These are phyloP conservation scores for Micractinium sp. DNA, from an alignment of 139 green algal genomes.

Conservation along the genomic window DNA sequence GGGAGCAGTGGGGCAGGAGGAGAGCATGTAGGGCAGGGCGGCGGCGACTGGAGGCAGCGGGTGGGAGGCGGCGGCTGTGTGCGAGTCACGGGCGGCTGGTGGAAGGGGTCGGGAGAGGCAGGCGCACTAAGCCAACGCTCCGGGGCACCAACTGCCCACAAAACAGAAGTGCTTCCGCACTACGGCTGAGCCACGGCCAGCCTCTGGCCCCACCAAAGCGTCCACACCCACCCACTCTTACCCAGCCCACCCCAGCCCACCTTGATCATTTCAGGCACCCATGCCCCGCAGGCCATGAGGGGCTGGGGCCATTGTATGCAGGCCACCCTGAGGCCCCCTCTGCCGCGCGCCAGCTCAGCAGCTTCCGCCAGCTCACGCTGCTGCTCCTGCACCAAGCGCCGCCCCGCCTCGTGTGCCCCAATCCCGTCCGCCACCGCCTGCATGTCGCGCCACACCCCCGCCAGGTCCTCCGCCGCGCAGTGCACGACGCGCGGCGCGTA, in stretches of 20 bases:
- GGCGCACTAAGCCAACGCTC: too few species aligned
- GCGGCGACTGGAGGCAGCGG: too few species aligned
- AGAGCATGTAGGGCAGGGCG: too few species aligned
- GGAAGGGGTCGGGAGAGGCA: not conserved
- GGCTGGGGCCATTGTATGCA: constrained; percentile 71
- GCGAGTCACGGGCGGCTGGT: too few species aligned
- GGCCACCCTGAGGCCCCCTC: constrained; percentile 44
- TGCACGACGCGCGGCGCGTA: constrained; percentile 62
- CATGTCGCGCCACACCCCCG: constrained; percentile 59
- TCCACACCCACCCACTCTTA: not conserved
- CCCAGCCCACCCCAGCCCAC: not conserved
- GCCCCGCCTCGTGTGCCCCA: constrained; percentile 23
- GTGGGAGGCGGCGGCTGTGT: too few species aligned
- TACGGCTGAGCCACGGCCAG: not conserved
- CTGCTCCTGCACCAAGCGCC: constrained; percentile 21
- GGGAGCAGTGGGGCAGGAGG: not conserved
- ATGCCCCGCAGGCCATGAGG: constrained; percentile 60
- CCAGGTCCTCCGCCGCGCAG: constrained; percentile 52
- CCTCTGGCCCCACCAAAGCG: not conserved
- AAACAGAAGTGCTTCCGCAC: too few species aligned
- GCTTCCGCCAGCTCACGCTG: constrained; percentile 47
- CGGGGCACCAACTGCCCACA: not conserved
- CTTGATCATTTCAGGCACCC: constrained; percentile 67
- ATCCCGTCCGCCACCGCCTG: constrained; percentile 54
- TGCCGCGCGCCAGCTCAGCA: constrained; percentile 28